Evolutionary conservation across 768 basidiomycete species (phyloP).

Genomic region (Mrakia frigida): DNA sequence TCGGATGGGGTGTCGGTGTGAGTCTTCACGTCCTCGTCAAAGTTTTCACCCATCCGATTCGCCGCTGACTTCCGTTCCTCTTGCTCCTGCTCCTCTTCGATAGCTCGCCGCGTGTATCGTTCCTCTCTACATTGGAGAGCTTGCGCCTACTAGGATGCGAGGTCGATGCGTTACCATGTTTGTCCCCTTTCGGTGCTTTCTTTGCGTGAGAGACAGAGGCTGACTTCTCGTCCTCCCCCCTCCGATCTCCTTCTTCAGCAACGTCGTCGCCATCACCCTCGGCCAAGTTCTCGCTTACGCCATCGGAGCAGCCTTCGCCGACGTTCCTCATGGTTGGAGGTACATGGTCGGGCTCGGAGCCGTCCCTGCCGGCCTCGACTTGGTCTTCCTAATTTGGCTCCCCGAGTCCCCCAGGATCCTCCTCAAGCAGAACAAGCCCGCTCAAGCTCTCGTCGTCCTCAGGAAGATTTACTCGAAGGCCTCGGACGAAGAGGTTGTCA

Average conservation of each 20-base stretch:
- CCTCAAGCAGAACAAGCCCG: conserved; percentile 54
- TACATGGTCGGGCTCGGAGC: conserved; percentile 60
- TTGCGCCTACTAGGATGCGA: conserved; percentile 58
- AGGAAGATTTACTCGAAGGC: conserved; percentile 64
- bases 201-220: too few species aligned
- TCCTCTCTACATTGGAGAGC: conserved; percentile 77
- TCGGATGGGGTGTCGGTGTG: conserved; percentile 63
- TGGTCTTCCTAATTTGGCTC: conserved; percentile 57
- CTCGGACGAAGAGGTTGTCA: conserved; percentile 58
- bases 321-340: conserved; percentile 63
- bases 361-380: conserved; percentile 62
- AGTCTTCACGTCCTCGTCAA: background rate
- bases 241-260: conserved; percentile 38
- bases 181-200: background rate
- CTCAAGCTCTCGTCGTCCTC: conserved; percentile 49
- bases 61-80: background rate
- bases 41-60: background rate
- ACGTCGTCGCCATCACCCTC: conserved; percentile 76
- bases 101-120: conserved; percentile 47
- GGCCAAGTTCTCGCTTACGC: conserved; percentile 45
- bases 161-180: conserved; percentile 31
- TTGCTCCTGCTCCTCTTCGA: background rate
- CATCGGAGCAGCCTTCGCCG: conserved; percentile 44
- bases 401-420: conserved; percentile 75
- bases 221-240: background rate